Evolutionary conservation across 306 rosid genomes (phyloP).

Genomic region (Quercus bicolor): DNA sequence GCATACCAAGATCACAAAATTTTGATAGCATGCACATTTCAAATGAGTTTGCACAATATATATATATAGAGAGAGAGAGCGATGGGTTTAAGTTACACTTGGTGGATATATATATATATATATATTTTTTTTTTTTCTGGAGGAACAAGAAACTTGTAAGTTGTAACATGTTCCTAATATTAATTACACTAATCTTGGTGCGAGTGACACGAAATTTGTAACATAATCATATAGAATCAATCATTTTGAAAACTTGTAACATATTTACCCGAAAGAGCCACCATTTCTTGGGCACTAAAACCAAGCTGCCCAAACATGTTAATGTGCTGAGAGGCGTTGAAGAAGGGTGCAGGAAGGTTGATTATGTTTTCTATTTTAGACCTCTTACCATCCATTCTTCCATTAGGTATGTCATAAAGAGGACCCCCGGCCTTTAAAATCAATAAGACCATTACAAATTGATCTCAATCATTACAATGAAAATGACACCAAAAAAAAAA

Average conservation of each 20-base stretch:
- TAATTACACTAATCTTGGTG: not conserved
- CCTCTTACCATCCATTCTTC: constrained; percentile 78
- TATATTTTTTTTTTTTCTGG: too few relatives aligned
- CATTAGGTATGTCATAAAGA: constrained; percentile 60
- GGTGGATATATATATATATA: too few relatives aligned
- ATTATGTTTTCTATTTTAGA: constrained; percentile 67
- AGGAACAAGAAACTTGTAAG: not conserved
- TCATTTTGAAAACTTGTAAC: not conserved
- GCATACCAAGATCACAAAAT: not conserved
- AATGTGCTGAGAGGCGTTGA: constrained; percentile 73
- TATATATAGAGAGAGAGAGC: too few relatives aligned
- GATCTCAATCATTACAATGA: not conserved
- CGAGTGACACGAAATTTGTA: not conserved
- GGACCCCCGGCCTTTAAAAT: constrained; percentile 80
- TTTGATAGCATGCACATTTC: too few relatives aligned
- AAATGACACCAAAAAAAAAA: not conserved
- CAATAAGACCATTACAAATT: not conserved
- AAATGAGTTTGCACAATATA: not conserved
- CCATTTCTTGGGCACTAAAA: constrained; percentile 58
- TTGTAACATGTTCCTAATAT: not conserved
- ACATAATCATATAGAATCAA: not conserved
- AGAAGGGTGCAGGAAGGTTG: constrained; percentile 53
- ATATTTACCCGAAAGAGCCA: constrained; percentile 67
- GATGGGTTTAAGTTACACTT: too few relatives aligned
- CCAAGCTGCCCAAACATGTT: constrained; percentile 58